Evolutionary conservation across 257 asterid species (phyloP), one percentile per base, ranked within the genome.

Genomic region (Capsicum pubescens): DNA sequence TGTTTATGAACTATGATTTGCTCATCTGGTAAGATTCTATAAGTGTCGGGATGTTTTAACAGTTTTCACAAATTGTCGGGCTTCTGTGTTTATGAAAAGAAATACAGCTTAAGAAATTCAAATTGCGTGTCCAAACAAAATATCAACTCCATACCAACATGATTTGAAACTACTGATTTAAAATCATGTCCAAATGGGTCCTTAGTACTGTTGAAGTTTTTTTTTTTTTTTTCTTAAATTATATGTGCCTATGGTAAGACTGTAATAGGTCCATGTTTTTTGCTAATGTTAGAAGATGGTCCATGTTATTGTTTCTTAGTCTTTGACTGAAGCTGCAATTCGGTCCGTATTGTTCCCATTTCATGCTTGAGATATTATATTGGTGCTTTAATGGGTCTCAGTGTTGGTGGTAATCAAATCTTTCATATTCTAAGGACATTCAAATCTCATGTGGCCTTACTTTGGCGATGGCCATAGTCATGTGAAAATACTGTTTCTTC

Each of bases 371-470:
- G 74, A 67, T 35, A 14, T 35, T 32, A 67, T 35, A 14, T 36
- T 67, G 14, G 6, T 67, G 74, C 74, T 35, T 67, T 67, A 67
- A 67, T 67, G 74, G 74, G 46, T 67, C 74, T 67, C 48, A 9
- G 74, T 67, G 74, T 67, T 67, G 76, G 76, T 68, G 26, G 76
- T 68, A 68, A 15, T 68, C 76, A 36, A 68, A 36, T 36, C 76
- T 12, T 36, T 36, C 76, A 68, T 68, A 68, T 67, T 36, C 17
- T 21, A 11, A 36, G 21, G 52, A 36, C 76, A 67, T 36, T 36
- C 36, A 56, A 5, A 36, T 36, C 52, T 68, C 76, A 67, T 13
- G 36, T 67, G 61, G 21, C 76, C 36, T 48, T 67, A 36, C 15
- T 35, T 67, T 35, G 76, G 50, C 2, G 48, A 66, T 35, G 76